Evolutionary conservation across 768 basidiomycete species (phyloP).

Genomic region (Xanthoconium purpureum): DNA sequence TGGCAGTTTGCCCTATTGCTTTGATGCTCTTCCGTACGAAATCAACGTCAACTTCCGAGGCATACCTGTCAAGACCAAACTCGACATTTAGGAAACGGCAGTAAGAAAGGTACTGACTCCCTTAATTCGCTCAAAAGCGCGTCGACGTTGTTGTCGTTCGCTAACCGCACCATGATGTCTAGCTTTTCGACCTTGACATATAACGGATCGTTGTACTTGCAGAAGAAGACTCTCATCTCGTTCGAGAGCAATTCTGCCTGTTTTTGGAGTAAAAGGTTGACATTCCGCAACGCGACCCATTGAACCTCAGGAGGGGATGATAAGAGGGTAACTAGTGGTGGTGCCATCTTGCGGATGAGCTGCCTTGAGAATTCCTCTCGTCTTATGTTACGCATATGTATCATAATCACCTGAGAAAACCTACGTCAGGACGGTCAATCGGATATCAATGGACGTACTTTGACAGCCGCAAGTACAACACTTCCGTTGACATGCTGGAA

Average conservation of each 20-base stretch:
- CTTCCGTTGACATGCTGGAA: slow-evolving; percentile 97
- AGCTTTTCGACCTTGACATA: slow-evolving; percentile 99
- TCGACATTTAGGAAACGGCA: slow-evolving; percentile 1
- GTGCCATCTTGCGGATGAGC: slow-evolving; percentile 94
- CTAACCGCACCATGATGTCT: slow-evolving; percentile 96
- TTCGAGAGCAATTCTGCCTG: slow-evolving; percentile 85
- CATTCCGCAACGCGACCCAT: slow-evolving; percentile 96
- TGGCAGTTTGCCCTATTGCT: slow-evolving; percentile 93
- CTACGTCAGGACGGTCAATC: background rate
- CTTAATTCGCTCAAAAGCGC: slow-evolving; percentile 92
- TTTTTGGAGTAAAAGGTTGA: slow-evolving; percentile 95
- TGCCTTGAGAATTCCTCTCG: slow-evolving; percentile 83
- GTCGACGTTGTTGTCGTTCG: slow-evolving; percentile 89
- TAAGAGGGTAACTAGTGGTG: slow-evolving; percentile 90
- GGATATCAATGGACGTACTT: slow-evolving; percentile 46
- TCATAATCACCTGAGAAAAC: slow-evolving; percentile 81
- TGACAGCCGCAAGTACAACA: slow-evolving; percentile 95
- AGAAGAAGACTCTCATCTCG: slow-evolving; percentile 99
- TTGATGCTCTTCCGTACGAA: slow-evolving; percentile 94
- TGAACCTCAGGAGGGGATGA: slow-evolving; percentile 97
- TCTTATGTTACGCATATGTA: slow-evolving; percentile 82
- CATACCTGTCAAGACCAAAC: slow-evolving; percentile 55
- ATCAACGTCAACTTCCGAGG: slow-evolving; percentile 97
- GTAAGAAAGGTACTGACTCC: slow-evolving; percentile 58
- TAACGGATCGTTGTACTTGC: slow-evolving; percentile 99